These are phyloP conservation scores for Chrysosporium keratinophilum DNA, from an alignment of 2,329 filamentous ascomycete species.

Conservation along the genomic window DNA sequence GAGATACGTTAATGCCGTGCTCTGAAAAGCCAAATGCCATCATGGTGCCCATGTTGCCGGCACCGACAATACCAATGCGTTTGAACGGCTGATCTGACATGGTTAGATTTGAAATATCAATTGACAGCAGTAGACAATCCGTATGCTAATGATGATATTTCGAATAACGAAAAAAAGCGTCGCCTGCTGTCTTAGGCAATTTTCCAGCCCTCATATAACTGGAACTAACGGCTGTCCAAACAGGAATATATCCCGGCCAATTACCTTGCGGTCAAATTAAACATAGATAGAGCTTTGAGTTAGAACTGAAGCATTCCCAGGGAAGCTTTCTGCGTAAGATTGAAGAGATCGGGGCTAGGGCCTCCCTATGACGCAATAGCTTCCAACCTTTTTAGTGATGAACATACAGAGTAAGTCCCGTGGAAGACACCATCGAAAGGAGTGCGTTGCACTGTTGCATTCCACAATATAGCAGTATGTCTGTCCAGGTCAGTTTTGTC, in stretches of 20 bases:
- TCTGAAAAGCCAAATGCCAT: conserved; percentile 35
- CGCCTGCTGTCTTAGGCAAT: too few relatives aligned
- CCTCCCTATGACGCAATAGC: conserved; percentile 2
- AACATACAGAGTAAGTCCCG: too few relatives aligned
- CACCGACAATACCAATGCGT: conserved; percentile 32
- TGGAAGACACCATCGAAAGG: not conserved
- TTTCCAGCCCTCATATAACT: too few relatives aligned
- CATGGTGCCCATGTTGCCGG: conserved; percentile 36
- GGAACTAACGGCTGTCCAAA: too few relatives aligned
- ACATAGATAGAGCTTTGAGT: too few relatives aligned
- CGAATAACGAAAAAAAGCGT: too few relatives aligned
- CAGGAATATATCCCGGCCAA: too few relatives aligned
- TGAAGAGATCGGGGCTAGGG: too few relatives aligned
- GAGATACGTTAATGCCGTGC: conserved; percentile 30
- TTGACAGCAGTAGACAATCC: not conserved
- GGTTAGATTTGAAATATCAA: not conserved
- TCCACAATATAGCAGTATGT: not conserved
- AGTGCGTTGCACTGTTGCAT: not conserved
- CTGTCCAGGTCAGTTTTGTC: not conserved
- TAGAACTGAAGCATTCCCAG: too few relatives aligned
- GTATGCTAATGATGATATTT: too few relatives aligned
- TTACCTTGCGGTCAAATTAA: too few relatives aligned
- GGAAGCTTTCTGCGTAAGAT: too few relatives aligned
- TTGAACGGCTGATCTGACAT: conserved; percentile 24
- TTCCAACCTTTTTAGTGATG: not conserved